Evolutionary conservation across 2,329 filamentous ascomycete species (phyloP), one percentile per base, ranked within the genome.

Genomic region (Teratosphaeriaceae sp.): DNA sequence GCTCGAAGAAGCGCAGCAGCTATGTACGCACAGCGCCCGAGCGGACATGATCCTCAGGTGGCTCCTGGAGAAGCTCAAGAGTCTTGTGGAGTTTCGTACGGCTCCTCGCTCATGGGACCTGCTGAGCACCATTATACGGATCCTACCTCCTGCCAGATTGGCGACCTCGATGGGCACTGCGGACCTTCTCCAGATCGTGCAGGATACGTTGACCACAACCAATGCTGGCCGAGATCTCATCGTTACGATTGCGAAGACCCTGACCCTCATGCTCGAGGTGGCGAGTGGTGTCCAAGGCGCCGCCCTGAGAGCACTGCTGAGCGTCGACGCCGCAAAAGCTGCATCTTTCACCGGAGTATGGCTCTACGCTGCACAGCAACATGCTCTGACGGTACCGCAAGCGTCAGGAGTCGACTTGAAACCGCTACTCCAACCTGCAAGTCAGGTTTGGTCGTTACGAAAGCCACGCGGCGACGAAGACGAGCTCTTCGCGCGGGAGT

Each of bases 141-240:
- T 79, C n/a, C 77, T 90, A 15, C 82, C 85, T 0, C 68, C 80
- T 0, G 80, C 84, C 35, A 81, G 79, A 9, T 70, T 86, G 19
- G 84, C 85, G 7, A 80, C 80, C 45, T 79, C 84, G 3, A 71
- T 94, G 5, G 80, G 78, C 18, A 81, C 88, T 45, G 73, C 82
- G 44, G 75, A 78, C 35, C 86, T 94, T 41, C 65, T 85, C 24
- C 64, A 67, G 1, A 75, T 87, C 8, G 61, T 94, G 31, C 78
- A 82, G 53, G 75, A 79, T 53, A 78, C 82, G 4, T 23, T 39
- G n/a, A n/a, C 15, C 20, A 23, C 15, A 6, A 18, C 8, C 11
- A 27, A 3, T 19, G 26, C 9, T 6, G 26, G 20, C 19, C 4
- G 19, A 12, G 24, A 24, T 12, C n/a, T 38, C 18, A 5, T 38